Conservation (phyloP, 1,139 yeast species). For the Kodamaea sp. region DNA sequence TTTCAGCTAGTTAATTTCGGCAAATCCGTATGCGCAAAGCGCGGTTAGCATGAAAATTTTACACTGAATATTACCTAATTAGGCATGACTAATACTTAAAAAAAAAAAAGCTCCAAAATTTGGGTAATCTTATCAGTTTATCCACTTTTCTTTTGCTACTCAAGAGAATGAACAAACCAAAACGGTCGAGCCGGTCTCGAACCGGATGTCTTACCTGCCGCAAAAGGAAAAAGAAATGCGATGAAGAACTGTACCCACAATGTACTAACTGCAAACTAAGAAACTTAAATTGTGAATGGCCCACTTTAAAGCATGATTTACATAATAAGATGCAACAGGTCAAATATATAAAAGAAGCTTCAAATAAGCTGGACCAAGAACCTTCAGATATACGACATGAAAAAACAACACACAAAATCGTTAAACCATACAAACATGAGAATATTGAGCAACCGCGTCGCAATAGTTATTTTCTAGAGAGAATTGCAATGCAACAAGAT, state of each 20-base stretch:
- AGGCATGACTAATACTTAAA: slow-evolving; percentile 19
- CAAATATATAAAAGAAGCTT: slow-evolving; percentile 20
- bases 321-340: slow-evolving; percentile 25
- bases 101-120: neutral
- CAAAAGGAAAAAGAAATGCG: slow-evolving; percentile 39
- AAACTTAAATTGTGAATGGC: slow-evolving; percentile 32
- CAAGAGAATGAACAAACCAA: slow-evolving; percentile 3
- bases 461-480: slow-evolving; percentile 23
- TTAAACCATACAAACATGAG: slow-evolving; percentile 2
- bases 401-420: slow-evolving; percentile 1
- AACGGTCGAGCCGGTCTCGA: slow-evolving; percentile 24
- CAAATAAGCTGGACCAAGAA: neutral
- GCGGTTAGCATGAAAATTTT: slow-evolving; percentile 21
- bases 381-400: neutral
- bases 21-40: slow-evolving; percentile 15
- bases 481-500: slow-evolving; percentile 44
- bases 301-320: slow-evolving; percentile 25
- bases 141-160: slow-evolving; percentile 1
- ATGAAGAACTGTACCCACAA: slow-evolving; percentile 34
- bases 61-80: slow-evolving; percentile 22
- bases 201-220: slow-evolving; percentile 43
- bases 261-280: slow-evolving; percentile 31
- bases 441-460: neutral
- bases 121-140: neutral
- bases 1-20: no score